These are phyloP conservation scores for Adansonia grandidieri DNA, from an alignment of 441 rosid genomes.

Conservation along the genomic window DNA sequence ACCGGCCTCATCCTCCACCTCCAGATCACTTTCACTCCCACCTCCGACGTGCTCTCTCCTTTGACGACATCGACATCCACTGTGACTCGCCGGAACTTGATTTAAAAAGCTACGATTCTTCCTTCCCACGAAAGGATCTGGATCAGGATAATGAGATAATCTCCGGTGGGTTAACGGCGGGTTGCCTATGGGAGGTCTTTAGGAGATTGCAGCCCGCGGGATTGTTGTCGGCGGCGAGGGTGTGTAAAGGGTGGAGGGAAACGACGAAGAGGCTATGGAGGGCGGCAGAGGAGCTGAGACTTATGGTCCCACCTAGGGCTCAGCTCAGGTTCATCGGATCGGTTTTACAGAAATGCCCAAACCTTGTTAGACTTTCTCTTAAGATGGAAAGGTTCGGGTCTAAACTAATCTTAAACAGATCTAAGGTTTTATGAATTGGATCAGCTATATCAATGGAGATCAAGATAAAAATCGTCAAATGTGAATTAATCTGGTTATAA, in stretches of 20 bases:
- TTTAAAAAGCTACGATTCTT: conserved; percentile 24
- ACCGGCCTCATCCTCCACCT: conserved; percentile 26
- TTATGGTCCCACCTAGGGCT: conserved; percentile 68
- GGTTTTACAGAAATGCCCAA: conserved; percentile 75
- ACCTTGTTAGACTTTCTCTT: conserved; percentile 69
- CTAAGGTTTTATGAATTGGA: conserved; percentile 32
- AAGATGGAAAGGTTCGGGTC: conserved; percentile 78
- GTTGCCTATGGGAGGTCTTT: conserved; percentile 77
- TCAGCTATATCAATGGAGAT: conserved; percentile 27
- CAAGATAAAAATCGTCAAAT: not conserved
- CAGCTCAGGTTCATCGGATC: conserved; percentile 81
- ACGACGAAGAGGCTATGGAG: conserved; percentile 74
- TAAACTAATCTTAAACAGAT: conserved; percentile 38
- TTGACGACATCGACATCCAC: conserved; percentile 65
- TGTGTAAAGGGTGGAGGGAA: conserved; percentile 88
- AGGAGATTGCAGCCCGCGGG: conserved; percentile 74
- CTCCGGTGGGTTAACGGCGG: conserved; percentile 55
- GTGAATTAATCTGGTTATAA: not conserved
- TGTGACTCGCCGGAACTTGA: conserved; percentile 53
- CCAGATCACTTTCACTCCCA: conserved; percentile 50
- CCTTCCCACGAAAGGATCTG: conserved; percentile 47
- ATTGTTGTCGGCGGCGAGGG: conserved; percentile 69
- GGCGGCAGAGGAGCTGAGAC: conserved; percentile 79
- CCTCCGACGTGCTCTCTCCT: conserved; percentile 78
- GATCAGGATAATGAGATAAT: conserved; percentile 28